Evolutionary conservation across 768 basidiomycete genomes (phyloP), one percentile per base, ranked within the genome.

Genomic region (Mycena leptocephala): DNA sequence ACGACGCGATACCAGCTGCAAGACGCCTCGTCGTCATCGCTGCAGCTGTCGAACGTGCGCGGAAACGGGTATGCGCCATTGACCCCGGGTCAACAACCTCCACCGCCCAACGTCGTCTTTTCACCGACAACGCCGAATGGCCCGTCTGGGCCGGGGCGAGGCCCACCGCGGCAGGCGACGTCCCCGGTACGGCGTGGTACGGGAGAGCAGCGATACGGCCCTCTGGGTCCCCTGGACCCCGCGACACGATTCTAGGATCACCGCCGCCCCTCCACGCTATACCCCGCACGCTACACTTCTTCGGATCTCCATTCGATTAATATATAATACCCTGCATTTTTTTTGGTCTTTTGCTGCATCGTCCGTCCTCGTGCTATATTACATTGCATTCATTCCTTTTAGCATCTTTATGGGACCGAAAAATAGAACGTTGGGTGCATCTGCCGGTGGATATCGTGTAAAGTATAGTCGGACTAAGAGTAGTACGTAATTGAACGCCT

Each of bases 1-100:
- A 84, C 88, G 2, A 84, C 91, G 26, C 91, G 93, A 61, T 95
- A 92, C 80, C 94, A 94, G 79, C 86, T 94, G 41, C 86, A 90
- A 11, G 93, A 95, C 79, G 87, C 88, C 32, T 88, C 89, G 20
- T 84, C 88, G 24, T 84, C 88, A 14, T 87, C 88, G 71, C 81
- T 90, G 41, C 70, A 78, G 43, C 70, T 78, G 32, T 30, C 22
- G 20, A 86, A 85, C 61, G 80, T 87, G 7, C 81, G 81, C 61
- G 87, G 85, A 24, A 92, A 92, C 79, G 90, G 91, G 8, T 94
- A 94, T 80, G 87, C 90, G 24, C 89, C 92, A 13, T 81, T 92
- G 74, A 87, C 89, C 39, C 87, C 93, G 8, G 71, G 74, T 5
- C 76, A 72, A 48, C 89, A 90, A 46, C 70, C 53, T 24, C 75